Base-by-base conservation (phyloP, 148 eudicot species). In the Spergularia marina region DNA sequence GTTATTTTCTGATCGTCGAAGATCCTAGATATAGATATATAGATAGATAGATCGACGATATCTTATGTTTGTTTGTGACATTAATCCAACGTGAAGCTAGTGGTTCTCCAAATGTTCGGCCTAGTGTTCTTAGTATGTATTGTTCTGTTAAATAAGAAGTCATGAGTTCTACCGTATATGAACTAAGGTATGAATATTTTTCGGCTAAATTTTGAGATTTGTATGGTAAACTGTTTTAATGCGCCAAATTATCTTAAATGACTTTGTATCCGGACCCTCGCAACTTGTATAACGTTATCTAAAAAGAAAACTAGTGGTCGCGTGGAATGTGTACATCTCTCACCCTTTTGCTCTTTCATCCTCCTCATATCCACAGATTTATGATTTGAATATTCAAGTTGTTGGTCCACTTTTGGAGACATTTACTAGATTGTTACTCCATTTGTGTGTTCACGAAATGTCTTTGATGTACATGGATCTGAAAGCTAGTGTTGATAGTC, bases 1-100 rank as follows among this genome's bases (percentile, higher is more conserved):
- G 83, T 80, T 80, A 75, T 57, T 23, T 30, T 80, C 65, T 80
- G 67, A 76, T 75, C 83, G 68, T 65, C 36, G 11, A 69, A 70
- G 75, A 80, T 80, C 54, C 65, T 59, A 78, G 77, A 73, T 72
- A 61, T 70, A 77, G 80, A 77, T 77, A 57, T 6, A 44, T 44
- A 44, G 49, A 9, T 6, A 6, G 7, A 44, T 44, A 44, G 7
- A 6, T 44, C 49, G 73, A 58, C 51, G 53, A 21, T 30, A 52
- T 70, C 34, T 70, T 44, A 70, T 70, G 60, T 61, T 34, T 25
- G 7, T 60, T 70, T 65, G 73, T 71, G 62, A 62, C 39, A 44
- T 44, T 9, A 6, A 6, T 44, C 3, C 49, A 44, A 44, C 49
- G 5, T 0, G 8, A 44, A 44, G 49, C 7, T 44, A 44, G 49